Evolutionary conservation across 768 basidiomycete species (phyloP).

Genomic region (Tricholoma bakamatsutake): DNA sequence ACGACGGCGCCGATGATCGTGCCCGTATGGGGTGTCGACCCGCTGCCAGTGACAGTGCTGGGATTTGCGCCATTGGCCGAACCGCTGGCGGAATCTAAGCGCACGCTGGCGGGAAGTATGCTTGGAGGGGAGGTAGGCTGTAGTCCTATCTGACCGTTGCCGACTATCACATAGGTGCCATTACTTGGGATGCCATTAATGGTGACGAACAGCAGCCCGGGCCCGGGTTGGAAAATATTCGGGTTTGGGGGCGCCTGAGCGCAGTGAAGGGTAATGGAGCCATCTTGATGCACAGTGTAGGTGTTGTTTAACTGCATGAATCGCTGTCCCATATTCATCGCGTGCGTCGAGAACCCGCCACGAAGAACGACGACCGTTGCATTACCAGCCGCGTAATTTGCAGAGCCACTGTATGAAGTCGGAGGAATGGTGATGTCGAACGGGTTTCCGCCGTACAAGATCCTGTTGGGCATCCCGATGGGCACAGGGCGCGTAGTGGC

Average conservation of each 20-base stretch:
- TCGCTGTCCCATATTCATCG: slow-evolving; percentile 87
- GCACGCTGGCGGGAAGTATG: slow-evolving; percentile 45
- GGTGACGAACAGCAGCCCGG: slow-evolving; percentile 76
- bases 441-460: slow-evolving; percentile 77
- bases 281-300: slow-evolving; percentile 74
- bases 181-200: slow-evolving; percentile 82
- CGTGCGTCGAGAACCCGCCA: slow-evolving; percentile 82
- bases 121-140: slow-evolving; percentile 49
- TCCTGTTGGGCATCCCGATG: slow-evolving; percentile 59
- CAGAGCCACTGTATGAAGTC: slow-evolving; percentile 57
- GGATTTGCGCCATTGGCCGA: slow-evolving; percentile 19
- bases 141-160: slow-evolving; percentile 68
- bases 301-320: slow-evolving; percentile 79
- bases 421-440: slow-evolving; percentile 74
- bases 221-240: slow-evolving; percentile 85
- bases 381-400: slow-evolving; percentile 67
- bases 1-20: slow-evolving; percentile 46
- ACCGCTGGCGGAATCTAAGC: slow-evolving; percentile 37
- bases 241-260: slow-evolving; percentile 80
- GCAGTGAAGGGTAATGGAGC: slow-evolving; percentile 73
- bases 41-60: slow-evolving; percentile 10
- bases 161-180: slow-evolving; percentile 72
- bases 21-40: slow-evolving; percentile 29
- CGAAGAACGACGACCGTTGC: slow-evolving; percentile 75
- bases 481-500: slow-evolving; percentile 63